Percentiles rank a stretch among this genome's conserved stretches.
These are phyloP conservation scores for Chenopodium album DNA, from an alignment of 148 eudicot species.

Conservation along the genomic window DNA sequence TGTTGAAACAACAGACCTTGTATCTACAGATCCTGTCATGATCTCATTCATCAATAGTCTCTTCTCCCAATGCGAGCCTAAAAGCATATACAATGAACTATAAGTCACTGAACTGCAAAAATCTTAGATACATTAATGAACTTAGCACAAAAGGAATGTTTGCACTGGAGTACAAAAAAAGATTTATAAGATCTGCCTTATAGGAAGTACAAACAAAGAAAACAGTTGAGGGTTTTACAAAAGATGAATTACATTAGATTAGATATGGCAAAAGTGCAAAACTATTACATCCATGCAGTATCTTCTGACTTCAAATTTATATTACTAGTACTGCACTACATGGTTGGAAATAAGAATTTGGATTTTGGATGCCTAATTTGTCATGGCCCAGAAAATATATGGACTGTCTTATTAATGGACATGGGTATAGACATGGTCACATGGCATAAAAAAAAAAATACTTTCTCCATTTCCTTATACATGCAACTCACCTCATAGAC, in stretches of 20 bases:
- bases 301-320: not conserved
- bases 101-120: constrained; percentile 22
- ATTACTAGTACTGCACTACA: not conserved
- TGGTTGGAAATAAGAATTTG: not conserved
- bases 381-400: not conserved
- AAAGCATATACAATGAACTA: constrained; percentile 12
- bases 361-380: not conserved
- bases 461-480: too few relatives aligned
- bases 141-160: not conserved
- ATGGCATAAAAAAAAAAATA: too few relatives aligned
- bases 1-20: constrained; percentile 88
- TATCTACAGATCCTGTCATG: constrained; percentile 98
- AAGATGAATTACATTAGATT: not conserved
- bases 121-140: not conserved
- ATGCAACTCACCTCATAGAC: too few relatives aligned
- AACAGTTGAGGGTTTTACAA: not conserved
- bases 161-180: too few relatives aligned
- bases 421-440: not conserved
- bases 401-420: not conserved
- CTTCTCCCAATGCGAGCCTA: constrained; percentile 99
- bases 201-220: not conserved
- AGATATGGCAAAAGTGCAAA: not conserved
- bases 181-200: not conserved
- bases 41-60: constrained; percentile 99
- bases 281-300: not conserved